Percentiles rank a stretch among this genome's conserved stretches.
Conservation (phyloP, 228 moss, liverwort and hornwort genomes). For the Sphagnum fallax region DNA sequence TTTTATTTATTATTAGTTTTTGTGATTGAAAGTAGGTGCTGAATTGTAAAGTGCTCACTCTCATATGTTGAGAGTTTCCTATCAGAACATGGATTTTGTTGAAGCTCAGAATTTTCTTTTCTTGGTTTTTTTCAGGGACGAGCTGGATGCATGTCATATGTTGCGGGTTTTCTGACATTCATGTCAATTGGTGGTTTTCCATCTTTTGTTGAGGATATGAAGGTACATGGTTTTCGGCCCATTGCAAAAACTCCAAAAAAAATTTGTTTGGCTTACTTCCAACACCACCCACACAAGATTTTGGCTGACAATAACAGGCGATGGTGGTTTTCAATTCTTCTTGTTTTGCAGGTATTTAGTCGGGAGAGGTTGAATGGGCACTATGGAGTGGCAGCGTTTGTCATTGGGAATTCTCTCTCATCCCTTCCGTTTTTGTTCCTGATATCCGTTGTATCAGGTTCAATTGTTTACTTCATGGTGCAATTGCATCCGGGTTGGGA, state of each 20-base stretch:
- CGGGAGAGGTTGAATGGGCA: slow-evolving; percentile 87
- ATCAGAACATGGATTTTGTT: no score
- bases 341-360: slow-evolving; percentile 53
- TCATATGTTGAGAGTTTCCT: no score
- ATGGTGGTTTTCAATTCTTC: no score
- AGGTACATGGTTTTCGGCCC: slow-evolving; percentile 10
- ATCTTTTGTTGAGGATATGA: slow-evolving; percentile 57
- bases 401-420: slow-evolving; percentile 71
- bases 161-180: slow-evolving; percentile 49
- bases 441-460: slow-evolving; percentile 47
- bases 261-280: no score
- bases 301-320: no score
- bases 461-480: slow-evolving; percentile 82
- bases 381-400: slow-evolving; percentile 79
- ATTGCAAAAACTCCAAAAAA: no score
- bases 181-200: slow-evolving; percentile 61
- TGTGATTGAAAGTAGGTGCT: no score
- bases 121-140: slow-evolving; percentile 19
- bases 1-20: no score
- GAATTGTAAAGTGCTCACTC: no score
- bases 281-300: no score
- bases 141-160: slow-evolving; percentile 54
- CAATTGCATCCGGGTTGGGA: slow-evolving; percentile 69
- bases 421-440: slow-evolving; percentile 78
- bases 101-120: no score